A percentile compares a stretch with the other conserved stretches of the same genome.
phyloP scores from a whole-genome alignment of 306 rosid genomes.

The Clitoria ternatea region DNA sequence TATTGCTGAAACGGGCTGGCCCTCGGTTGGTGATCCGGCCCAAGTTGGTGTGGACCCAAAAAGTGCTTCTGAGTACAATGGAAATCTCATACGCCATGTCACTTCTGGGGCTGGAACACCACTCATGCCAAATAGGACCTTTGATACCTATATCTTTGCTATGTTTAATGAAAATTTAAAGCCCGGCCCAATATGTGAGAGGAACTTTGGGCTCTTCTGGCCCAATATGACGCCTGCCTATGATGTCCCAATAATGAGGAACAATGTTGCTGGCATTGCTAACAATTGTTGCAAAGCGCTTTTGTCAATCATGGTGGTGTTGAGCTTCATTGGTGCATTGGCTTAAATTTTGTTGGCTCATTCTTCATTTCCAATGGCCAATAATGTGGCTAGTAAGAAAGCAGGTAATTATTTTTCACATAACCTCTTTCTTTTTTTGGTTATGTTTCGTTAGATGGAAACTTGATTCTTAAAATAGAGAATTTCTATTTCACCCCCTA shows the following conservation, averaged over 20 bases:
- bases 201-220: slow-evolving; percentile 62
- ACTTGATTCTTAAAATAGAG: no score
- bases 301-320: slow-evolving; percentile 24
- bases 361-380: no score
- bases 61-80: slow-evolving; percentile 50
- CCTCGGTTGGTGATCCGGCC: slow-evolving; percentile 40
- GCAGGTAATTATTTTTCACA: no score
- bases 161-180: slow-evolving; percentile 68
- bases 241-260: slow-evolving; percentile 44
- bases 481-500: no score
- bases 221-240: slow-evolving; percentile 59
- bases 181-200: slow-evolving; percentile 64
- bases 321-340: slow-evolving; percentile 42
- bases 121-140: slow-evolving; percentile 72
- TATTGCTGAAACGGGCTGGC: slow-evolving; percentile 80
- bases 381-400: no score
- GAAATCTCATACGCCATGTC: slow-evolving; percentile 56
- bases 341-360: slow-evolving; percentile 29
- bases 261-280: slow-evolving; percentile 33
- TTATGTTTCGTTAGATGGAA: no score
- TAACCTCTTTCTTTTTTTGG: no score
- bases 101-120: slow-evolving; percentile 60
- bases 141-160: slow-evolving; percentile 66
- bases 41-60: slow-evolving; percentile 46
- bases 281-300: slow-evolving; percentile 15